These are phyloP conservation scores for Ophiocordyceps australis DNA, from an alignment of 2,329 filamentous ascomycete species.

Conservation along the genomic window DNA sequence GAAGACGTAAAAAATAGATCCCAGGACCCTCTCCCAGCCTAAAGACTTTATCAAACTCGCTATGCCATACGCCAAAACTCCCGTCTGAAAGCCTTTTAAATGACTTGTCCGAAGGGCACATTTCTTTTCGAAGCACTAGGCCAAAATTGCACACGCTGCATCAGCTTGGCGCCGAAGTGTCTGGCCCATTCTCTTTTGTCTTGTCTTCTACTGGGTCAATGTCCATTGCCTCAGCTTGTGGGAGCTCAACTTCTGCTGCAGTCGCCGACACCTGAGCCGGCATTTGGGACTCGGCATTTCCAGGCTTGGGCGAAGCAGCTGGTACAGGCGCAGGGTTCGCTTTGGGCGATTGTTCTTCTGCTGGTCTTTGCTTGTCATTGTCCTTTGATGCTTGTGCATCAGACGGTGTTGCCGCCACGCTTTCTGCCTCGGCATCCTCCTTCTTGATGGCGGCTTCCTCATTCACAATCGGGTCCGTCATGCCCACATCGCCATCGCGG, in stretches of 20 bases:
- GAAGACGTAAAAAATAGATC: too few relatives aligned
- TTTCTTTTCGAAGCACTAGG: too few relatives aligned
- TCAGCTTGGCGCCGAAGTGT: constrained; percentile 5
- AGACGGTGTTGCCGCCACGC: too few relatives aligned
- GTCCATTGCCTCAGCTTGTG: constrained; percentile 13
- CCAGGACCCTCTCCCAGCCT: too few relatives aligned
- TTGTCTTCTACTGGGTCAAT: constrained; percentile 11
- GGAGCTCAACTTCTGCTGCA: constrained; percentile 3
- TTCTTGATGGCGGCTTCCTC: constrained; percentile 18
- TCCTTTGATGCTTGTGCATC: constrained; percentile 13
- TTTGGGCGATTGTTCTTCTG: constrained; percentile 7
- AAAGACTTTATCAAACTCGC: too few relatives aligned
- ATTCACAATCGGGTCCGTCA: constrained; percentile 19
- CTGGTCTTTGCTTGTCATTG: constrained; percentile 11
- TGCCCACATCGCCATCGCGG: constrained; percentile 31
- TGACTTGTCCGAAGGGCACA: too few relatives aligned
- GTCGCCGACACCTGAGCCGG: constrained; percentile 5
- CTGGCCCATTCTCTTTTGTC: constrained; percentile 8
- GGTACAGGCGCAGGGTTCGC: constrained; percentile 4
- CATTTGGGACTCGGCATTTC: constrained; percentile 6
- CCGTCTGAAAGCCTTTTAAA: too few relatives aligned
- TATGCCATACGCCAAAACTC: constrained; percentile 1
- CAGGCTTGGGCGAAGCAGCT: constrained; percentile 6
- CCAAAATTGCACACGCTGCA: neutral
- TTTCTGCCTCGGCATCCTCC: constrained; percentile 17